phyloP scores from a whole-genome alignment of 2,329 filamentous ascomycete species.

The Tolypocladium cylindrosporum region DNA sequence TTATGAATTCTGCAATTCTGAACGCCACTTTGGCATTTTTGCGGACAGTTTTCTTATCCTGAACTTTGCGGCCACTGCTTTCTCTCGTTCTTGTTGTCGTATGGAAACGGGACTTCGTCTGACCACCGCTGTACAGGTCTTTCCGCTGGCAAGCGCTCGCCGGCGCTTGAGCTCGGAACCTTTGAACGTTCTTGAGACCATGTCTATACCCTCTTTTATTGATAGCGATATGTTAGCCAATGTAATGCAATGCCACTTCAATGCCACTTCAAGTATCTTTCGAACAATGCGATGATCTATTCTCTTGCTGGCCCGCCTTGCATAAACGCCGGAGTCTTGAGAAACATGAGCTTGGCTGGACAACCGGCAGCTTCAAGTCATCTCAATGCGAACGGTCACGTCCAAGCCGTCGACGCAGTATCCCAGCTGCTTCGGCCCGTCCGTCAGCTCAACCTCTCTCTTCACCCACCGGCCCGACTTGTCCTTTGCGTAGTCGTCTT shows the following conservation, averaged over 20 bases:
- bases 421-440: conserved; percentile 72
- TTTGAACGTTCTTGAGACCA: not conserved
- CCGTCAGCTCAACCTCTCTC: conserved; percentile 68
- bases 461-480: conserved; percentile 56
- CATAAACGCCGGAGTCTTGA: too few species aligned
- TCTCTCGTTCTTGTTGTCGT: not conserved
- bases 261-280: not conserved
- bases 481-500: conserved; percentile 7
- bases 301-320: not conserved
- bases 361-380: conserved; percentile 6
- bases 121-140: not conserved
- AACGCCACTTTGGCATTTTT: conserved; percentile 18
- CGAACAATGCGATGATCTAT: not conserved
- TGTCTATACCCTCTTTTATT: too few species aligned
- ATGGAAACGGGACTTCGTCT: not conserved
- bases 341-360: not conserved
- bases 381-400: conserved; percentile 61
- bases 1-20: conserved; percentile 41
- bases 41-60: conserved; percentile 18
- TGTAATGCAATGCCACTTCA: not conserved
- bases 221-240: too few species aligned
- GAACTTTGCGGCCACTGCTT: not conserved
- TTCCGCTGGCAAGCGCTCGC: not conserved
- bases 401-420: conserved; percentile 71
- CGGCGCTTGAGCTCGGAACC: not conserved